phyloP scores from a whole-genome alignment of 116 monocot species.

The Thalassia testudinum region DNA sequence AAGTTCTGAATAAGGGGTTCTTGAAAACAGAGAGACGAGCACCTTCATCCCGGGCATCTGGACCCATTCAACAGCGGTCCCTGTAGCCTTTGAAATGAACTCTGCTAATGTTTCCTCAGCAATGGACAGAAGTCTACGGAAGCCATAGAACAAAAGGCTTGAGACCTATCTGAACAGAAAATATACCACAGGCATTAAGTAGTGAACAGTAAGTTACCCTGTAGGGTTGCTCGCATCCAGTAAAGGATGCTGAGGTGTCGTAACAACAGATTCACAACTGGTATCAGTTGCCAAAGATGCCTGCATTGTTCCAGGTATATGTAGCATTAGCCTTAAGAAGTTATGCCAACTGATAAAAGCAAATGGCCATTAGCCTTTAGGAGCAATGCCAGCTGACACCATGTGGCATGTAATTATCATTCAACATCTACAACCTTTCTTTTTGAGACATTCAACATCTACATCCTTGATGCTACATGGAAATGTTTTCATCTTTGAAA shows the following conservation, averaged over 20 bases:
- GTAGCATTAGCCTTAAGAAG: too few relatives aligned
- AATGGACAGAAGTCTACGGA: conserved; percentile 44
- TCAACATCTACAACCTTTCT: too few relatives aligned
- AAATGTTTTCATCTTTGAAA: too few relatives aligned
- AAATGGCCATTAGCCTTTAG: too few relatives aligned
- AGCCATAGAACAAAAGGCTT: background rate
- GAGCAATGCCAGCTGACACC: too few relatives aligned
- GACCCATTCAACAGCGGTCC: conserved; percentile 86
- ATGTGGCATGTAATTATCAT: too few relatives aligned
- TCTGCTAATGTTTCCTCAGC: conserved; percentile 74
- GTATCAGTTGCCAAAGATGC: conserved; percentile 42
- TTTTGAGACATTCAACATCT: too few relatives aligned
- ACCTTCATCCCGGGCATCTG: conserved; percentile 92
- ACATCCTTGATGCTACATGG: too few relatives aligned
- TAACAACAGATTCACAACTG: conserved; percentile 71
- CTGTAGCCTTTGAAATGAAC: conserved; percentile 87
- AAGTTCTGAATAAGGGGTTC: background rate
- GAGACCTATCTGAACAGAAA: background rate
- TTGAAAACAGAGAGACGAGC: background rate
- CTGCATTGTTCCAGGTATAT: conserved; percentile 9
- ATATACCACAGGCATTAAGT: background rate
- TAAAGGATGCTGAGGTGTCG: conserved; percentile 44
- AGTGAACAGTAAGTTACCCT: conserved; percentile 20
- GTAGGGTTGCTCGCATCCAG: conserved; percentile 57
- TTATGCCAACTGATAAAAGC: too few relatives aligned